Conservation (phyloP, 129 eudicot species). For the Lactuca saligna region DNA sequence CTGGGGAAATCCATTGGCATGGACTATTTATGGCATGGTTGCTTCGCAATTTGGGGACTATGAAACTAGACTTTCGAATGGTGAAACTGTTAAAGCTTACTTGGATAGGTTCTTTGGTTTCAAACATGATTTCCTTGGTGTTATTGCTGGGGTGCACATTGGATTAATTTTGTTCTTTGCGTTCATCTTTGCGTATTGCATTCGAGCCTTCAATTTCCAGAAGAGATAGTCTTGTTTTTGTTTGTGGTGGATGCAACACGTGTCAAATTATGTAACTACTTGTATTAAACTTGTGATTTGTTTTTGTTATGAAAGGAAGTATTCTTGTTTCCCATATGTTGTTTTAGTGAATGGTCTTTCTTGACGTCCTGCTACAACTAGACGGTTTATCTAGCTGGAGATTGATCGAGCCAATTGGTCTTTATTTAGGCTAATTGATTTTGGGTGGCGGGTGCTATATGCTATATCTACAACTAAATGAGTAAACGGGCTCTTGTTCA, state of each 20-base stretch:
- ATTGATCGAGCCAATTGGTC: no score
- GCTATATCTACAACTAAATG: no score
- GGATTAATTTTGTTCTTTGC: slow-evolving; percentile 36
- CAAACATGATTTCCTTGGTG: slow-evolving; percentile 34
- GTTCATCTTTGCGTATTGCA: slow-evolving; percentile 36
- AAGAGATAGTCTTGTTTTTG: slow-evolving; percentile 21
- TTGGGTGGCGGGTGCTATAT: no score
- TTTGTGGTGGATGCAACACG: slow-evolving; percentile 3
- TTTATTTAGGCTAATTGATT: no score
- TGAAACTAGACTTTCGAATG: background rate
- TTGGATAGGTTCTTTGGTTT: slow-evolving; percentile 36
- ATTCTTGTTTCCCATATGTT: background rate
- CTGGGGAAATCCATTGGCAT: slow-evolving; percentile 43
- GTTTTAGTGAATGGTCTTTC: background rate
- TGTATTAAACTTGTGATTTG: slow-evolving; percentile 10
- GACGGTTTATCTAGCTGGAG: no score
- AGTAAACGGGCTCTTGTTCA: no score
- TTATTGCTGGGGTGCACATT: slow-evolving; percentile 27
- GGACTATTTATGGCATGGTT: slow-evolving; percentile 50
- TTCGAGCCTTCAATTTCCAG: slow-evolving; percentile 45
- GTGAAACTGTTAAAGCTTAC: slow-evolving; percentile 19
- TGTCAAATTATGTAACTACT: slow-evolving; percentile 11
- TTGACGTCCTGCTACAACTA: background rate
- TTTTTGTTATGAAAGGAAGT: background rate
- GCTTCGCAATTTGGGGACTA: slow-evolving; percentile 50